Conservation (phyloP, 1,284 basidiomycete species). For the Mrakiaceae sp. region DNA sequence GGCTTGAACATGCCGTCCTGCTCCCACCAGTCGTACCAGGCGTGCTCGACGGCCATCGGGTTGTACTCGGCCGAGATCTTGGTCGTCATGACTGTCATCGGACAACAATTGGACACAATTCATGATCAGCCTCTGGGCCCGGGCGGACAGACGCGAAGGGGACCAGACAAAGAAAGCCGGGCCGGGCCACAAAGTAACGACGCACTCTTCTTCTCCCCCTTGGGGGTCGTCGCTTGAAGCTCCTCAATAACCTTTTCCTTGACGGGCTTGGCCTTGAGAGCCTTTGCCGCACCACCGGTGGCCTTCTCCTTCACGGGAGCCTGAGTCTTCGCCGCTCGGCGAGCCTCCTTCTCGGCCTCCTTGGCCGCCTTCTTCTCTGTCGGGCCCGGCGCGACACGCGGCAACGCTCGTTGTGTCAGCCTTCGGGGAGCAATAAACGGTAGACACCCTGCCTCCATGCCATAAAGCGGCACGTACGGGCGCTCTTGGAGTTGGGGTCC, state of each 20-base stretch:
- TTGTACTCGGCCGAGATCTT: conserved; percentile 89
- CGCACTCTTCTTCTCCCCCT: conserved; percentile 80
- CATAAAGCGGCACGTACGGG: not conserved
- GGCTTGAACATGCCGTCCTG: conserved; percentile 84
- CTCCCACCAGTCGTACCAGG: conserved; percentile 99
- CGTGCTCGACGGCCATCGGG: conserved; percentile 85
- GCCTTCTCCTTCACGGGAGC: conserved; percentile 40
- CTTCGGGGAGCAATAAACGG: not conserved
- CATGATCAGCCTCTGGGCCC: not conserved
- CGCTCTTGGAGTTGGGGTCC: conserved; percentile 10
- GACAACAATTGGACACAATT: not conserved
- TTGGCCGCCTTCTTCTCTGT: conserved; percentile 61
- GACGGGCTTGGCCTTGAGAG: conserved; percentile 66
- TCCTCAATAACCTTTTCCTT: conserved; percentile 48
- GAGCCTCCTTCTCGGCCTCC: conserved; percentile 43
- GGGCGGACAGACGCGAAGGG: not conserved
- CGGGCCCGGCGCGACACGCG: conserved; percentile 11
- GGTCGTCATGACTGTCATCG: conserved; percentile 58
- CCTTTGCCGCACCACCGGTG: conserved; percentile 30
- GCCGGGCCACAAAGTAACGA: not conserved
- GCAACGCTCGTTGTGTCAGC: too few species aligned
- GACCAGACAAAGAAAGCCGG: too few species aligned
- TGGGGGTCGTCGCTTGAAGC: conserved; percentile 66
- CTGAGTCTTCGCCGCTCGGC: conserved; percentile 47
- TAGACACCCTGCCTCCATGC: not conserved